Conservation (phyloP, 2,329 filamentous ascomycete genomes). For the Epicoccum sorghinum region DNA sequence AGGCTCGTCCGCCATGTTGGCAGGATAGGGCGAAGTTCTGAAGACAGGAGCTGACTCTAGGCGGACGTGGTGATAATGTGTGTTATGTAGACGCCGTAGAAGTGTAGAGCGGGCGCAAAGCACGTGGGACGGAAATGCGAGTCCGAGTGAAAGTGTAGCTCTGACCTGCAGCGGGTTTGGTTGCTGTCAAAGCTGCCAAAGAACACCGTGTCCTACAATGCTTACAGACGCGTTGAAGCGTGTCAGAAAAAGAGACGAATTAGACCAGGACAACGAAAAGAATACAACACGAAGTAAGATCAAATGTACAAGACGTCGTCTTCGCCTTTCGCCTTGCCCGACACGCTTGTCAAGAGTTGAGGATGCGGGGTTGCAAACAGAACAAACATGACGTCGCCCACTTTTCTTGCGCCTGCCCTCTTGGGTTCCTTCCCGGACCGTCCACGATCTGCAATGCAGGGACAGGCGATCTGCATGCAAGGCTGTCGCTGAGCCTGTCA, state of each 20-base stretch:
- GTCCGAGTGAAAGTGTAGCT: neutral
- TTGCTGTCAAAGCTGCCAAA: neutral
- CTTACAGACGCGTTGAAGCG: neutral
- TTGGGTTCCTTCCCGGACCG: constrained; percentile 1
- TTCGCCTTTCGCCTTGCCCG: too few species aligned
- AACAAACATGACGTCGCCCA: constrained; percentile 9
- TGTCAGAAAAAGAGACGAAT: neutral
- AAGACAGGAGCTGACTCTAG: too few species aligned
- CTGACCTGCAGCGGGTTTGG: neutral
- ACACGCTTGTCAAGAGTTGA: neutral
- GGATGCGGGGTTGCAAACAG: constrained; percentile 10
- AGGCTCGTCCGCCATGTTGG: constrained; percentile 41
- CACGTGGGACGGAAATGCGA: neutral
- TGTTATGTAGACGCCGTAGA: neutral
- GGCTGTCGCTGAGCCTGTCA: constrained; percentile 7
- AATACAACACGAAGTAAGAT: neutral
- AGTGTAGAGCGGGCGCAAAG: too few species aligned
- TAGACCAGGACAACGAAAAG: neutral
- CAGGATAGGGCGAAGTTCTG: too few species aligned
- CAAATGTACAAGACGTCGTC: too few species aligned
- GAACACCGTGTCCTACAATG: constrained; percentile 10
- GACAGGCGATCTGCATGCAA: constrained; percentile 9
- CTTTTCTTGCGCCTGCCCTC: neutral
- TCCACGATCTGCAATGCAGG: constrained; percentile 12
- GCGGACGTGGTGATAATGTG: neutral